Conservation (phyloP, 768 basidiomycete species). For the Mycena amicta region DNA sequence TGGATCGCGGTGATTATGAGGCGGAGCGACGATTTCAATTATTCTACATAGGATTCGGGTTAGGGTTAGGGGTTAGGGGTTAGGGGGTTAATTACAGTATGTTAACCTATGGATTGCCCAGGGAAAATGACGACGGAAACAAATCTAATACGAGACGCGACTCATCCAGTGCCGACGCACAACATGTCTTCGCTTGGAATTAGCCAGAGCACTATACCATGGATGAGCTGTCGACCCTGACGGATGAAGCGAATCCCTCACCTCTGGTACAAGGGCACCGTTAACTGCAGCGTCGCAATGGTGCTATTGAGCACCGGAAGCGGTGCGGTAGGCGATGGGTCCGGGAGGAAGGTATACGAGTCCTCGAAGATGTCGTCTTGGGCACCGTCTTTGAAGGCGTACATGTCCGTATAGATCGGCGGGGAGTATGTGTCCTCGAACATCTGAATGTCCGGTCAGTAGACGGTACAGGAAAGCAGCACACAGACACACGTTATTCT, state of each 20-base stretch:
- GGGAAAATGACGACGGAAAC: not conserved
- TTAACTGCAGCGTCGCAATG: not conserved
- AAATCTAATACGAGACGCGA: not conserved
- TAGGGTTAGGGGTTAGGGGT: too few species aligned
- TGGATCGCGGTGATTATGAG: too few species aligned
- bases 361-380: slow-evolving; percentile 74
- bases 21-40: too few species aligned
- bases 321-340: slow-evolving; percentile 44
- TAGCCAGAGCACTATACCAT: not conserved
- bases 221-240: not conserved
- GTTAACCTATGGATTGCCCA: not conserved
- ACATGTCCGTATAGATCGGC: slow-evolving; percentile 68
- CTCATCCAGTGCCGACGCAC: slow-evolving; percentile 1
- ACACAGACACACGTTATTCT: slow-evolving; percentile 55
- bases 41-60: not conserved
- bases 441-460: slow-evolving; percentile 45
- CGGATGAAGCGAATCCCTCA: too few species aligned
- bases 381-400: slow-evolving; percentile 72
- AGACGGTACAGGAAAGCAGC: not conserved
- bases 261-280: not conserved
- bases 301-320: slow-evolving; percentile 33
- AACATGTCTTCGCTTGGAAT: not conserved
- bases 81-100: not conserved
- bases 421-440: slow-evolving; percentile 64
- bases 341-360: slow-evolving; percentile 50